Base-by-base conservation (phyloP, 2,329 filamentous ascomycete species). In the Fusarium sp. region DNA sequence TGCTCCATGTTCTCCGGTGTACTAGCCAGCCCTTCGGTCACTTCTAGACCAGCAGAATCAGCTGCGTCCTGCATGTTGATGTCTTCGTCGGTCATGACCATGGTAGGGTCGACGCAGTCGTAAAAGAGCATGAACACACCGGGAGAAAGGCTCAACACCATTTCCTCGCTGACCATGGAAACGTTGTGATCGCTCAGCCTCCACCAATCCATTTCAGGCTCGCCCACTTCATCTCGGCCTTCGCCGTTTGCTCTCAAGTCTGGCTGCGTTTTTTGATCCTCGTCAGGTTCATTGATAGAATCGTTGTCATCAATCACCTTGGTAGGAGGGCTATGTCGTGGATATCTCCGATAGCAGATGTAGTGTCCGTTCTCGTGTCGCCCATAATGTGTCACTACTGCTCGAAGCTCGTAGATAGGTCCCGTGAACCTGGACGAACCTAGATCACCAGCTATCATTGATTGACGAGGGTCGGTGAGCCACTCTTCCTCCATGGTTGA, bases 51-150 rank as follows among this genome's bases (percentile, higher is more conserved):
- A 29, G 48, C 42, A 42, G 48, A 44, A 19, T 72, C 66, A 11
- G 57, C 49, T 11, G 54, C 65, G 32, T 71, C 64, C 38, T 67
- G 54, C 57, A 66, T 66, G 14, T 56, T 58, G 19, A 49, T 59
- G 14, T 65, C 63, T 25, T 75, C 72, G 21, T 73, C 67, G 21
- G 73, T 69, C 9, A 81, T 72, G 17, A 88, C 72, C 25, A 79
- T 78, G 33, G 73, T 77, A 1, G 81, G 75, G 53, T 89, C 86
- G 21, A 90, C 78, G 42, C 85, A 86, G 72, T 99, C 94, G 73
- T 98, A 99, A 74, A 98, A 98, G 1, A 98, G 83, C 94, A 99
- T 98, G 72, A 98, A 98, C 0, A 93, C 94, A 2, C 92, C 92
- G 0, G 75, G 72, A 0, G 88, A 88, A 66, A 96, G 89, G 3